phyloP scores from a whole-genome alignment of 106 monocot species.

The Cymbidium sinense region DNA sequence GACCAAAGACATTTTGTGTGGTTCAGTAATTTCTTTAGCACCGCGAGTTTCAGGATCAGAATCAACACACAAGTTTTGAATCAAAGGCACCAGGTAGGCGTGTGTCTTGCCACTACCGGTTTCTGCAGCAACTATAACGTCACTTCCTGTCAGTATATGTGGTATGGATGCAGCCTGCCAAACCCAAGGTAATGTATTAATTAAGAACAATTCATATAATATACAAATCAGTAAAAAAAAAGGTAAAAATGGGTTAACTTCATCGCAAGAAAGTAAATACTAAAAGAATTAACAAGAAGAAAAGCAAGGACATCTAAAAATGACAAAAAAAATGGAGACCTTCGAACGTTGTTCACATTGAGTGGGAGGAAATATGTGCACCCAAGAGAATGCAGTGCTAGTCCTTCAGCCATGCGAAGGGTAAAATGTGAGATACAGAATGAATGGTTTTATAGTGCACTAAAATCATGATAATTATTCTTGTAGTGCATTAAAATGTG shows the following conservation, averaged over 20 bases:
- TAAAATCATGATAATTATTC: background rate
- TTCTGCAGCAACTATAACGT: conserved; percentile 90
- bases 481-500: background rate
- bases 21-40: conserved; percentile 12
- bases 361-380: background rate
- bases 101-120: conserved; percentile 99
- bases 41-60: conserved; percentile 10
- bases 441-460: background rate
- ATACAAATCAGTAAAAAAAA: background rate
- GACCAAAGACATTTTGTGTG: conserved; percentile 36
- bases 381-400: background rate
- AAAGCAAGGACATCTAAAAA: background rate
- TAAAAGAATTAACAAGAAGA: background rate
- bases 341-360: background rate
- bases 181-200: background rate
- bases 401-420: background rate
- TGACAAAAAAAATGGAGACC: background rate
- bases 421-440: background rate
- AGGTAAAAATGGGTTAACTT: background rate
- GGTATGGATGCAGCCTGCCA: conserved; percentile 85
- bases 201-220: background rate
- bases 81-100: conserved; percentile 80
- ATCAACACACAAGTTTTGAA: conserved; percentile 41
- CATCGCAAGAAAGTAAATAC: background rate
- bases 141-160: conserved; percentile 65